A percentile compares a stretch with the other conserved stretches of the same genome.
Conservation (phyloP, 257 asterid species). For the Lavandula angustifolia region DNA sequence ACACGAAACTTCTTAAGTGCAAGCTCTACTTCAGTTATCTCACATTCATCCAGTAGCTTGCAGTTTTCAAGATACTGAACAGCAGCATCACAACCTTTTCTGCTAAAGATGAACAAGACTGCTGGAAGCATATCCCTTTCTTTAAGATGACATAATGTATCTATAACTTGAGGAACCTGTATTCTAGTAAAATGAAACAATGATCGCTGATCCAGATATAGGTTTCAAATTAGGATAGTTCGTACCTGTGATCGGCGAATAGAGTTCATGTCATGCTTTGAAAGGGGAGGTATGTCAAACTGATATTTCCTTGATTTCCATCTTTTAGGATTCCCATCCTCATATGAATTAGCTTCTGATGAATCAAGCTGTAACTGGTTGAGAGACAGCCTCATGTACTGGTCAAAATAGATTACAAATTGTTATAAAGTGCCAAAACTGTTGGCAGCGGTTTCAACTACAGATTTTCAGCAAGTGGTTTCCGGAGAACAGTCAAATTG, state of each 20-base stretch:
- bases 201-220: slow-evolving; percentile 18
- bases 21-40: slow-evolving; percentile 82
- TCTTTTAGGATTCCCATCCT: slow-evolving; percentile 69
- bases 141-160: slow-evolving; percentile 87
- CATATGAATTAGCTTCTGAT: slow-evolving; percentile 47
- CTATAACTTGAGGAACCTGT: slow-evolving; percentile 92
- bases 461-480: slow-evolving; percentile 19
- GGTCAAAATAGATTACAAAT: slow-evolving; percentile 35
- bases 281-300: slow-evolving; percentile 49
- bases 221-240: slow-evolving; percentile 29
- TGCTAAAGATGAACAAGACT: slow-evolving; percentile 97
- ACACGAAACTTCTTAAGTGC: slow-evolving; percentile 81
- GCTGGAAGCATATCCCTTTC: slow-evolving; percentile 95
- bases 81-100: slow-evolving; percentile 99
- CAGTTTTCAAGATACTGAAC: slow-evolving; percentile 85
- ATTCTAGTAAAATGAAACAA: slow-evolving; percentile 12
- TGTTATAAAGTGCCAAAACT: slow-evolving; percentile 25
- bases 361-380: slow-evolving; percentile 65
- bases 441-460: slow-evolving; percentile 16
- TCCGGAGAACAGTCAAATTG: slow-evolving; percentile 17
- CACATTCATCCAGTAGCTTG: slow-evolving; percentile 80
- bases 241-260: slow-evolving; percentile 82
- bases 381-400: slow-evolving; percentile 70
- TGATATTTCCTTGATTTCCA: slow-evolving; percentile 65
- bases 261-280: slow-evolving; percentile 69